Evolutionary conservation across 2,329 filamentous ascomycete genomes (phyloP).

Genomic region (Aspergillus neoniger): DNA sequence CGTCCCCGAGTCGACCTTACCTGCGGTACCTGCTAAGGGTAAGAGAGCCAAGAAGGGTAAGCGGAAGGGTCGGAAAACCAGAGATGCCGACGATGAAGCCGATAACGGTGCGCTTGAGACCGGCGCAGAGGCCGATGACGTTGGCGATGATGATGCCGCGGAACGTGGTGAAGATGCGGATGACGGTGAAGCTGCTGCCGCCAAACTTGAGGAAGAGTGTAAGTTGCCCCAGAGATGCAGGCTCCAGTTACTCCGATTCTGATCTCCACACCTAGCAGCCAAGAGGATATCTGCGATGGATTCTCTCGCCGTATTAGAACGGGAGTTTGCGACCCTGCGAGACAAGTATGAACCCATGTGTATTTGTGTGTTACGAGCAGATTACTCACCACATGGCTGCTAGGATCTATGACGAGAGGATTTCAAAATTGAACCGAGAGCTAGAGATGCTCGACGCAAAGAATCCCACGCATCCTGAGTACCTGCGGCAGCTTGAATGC

Average conservation of each 20-base stretch:
- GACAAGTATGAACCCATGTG: constrained; percentile 53
- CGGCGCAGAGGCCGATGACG: constrained; percentile 48
- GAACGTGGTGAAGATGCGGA: constrained; percentile 51
- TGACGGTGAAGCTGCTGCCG: constrained; percentile 43
- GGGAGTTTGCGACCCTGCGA: constrained; percentile 82
- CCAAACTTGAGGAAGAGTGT: constrained; percentile 57
- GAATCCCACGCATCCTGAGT: constrained; percentile 78
- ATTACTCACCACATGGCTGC: constrained; percentile 17
- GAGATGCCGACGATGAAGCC: constrained; percentile 41
- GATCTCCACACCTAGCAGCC: constrained; percentile 59
- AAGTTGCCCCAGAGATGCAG: constrained; percentile 28
- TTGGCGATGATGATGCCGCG: constrained; percentile 52
- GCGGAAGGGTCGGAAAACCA: constrained; percentile 46
- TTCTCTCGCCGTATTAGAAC: constrained; percentile 77
- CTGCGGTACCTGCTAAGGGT: constrained; percentile 33
- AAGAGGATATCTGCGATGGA: constrained; percentile 79
- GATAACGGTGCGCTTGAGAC: constrained; percentile 42
- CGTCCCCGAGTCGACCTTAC: constrained; percentile 34
- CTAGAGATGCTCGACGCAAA: constrained; percentile 61
- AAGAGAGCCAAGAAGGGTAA: constrained; percentile 50
- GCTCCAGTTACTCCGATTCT: constrained; percentile 1
- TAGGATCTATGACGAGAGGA: constrained; percentile 84
- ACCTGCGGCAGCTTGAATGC: constrained; percentile 84
- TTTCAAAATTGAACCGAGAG: constrained; percentile 75
- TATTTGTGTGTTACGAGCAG: background rate